Percentiles rank a stretch among this genome's conserved stretches.
Conservation (phyloP, 495 filamentous ascomycete genomes). For the Aspergillus cavernicola region DNA sequence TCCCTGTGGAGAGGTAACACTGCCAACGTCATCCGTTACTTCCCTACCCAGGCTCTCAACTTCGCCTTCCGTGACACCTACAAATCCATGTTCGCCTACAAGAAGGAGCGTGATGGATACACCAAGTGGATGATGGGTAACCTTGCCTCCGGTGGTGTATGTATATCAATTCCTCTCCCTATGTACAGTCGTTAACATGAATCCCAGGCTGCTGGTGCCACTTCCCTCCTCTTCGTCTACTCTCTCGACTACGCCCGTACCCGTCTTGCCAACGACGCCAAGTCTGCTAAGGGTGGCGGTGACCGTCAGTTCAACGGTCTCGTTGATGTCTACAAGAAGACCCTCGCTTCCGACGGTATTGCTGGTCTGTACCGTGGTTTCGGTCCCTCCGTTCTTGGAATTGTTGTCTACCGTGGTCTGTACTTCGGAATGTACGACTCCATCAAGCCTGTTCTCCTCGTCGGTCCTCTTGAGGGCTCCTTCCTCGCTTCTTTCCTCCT, state of each 20-base stretch:
- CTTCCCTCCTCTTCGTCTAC: slow-evolving; percentile 99
- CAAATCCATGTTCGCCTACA: slow-evolving; percentile 99
- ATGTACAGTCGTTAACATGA: background rate
- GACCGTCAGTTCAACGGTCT: slow-evolving; percentile 99
- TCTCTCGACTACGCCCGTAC: slow-evolving; percentile 99
- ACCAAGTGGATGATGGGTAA: slow-evolving; percentile 99
- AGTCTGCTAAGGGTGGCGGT: slow-evolving; percentile 92
- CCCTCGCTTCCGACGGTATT: slow-evolving; percentile 94
- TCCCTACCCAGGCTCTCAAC: slow-evolving; percentile 99
- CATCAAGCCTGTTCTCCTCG: slow-evolving; percentile 96
- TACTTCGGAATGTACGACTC: slow-evolving; percentile 99
- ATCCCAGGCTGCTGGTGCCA: slow-evolving; percentile 90
- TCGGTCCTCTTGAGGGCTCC: slow-evolving; percentile 89
- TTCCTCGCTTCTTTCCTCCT: slow-evolving; percentile 98
- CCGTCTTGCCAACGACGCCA: slow-evolving; percentile 99
- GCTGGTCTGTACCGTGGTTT: slow-evolving; percentile 99
- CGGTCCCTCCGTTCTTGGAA: slow-evolving; percentile 97
- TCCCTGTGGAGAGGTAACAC: slow-evolving; percentile 99
- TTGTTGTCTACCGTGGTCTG: slow-evolving; percentile 99
- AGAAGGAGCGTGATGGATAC: slow-evolving; percentile 99
- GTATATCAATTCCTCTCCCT: slow-evolving; percentile 28
- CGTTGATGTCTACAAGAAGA: slow-evolving; percentile 99
- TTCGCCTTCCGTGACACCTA: slow-evolving; percentile 99
- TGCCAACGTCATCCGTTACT: slow-evolving; percentile 99
- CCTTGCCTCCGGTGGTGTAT: slow-evolving; percentile 99